A percentile compares a stretch with the other conserved stretches of the same genome.
These are phyloP conservation scores for Aspergillus brasiliensis DNA, from an alignment of 2,329 filamentous ascomycete genomes.

Conservation along the genomic window DNA sequence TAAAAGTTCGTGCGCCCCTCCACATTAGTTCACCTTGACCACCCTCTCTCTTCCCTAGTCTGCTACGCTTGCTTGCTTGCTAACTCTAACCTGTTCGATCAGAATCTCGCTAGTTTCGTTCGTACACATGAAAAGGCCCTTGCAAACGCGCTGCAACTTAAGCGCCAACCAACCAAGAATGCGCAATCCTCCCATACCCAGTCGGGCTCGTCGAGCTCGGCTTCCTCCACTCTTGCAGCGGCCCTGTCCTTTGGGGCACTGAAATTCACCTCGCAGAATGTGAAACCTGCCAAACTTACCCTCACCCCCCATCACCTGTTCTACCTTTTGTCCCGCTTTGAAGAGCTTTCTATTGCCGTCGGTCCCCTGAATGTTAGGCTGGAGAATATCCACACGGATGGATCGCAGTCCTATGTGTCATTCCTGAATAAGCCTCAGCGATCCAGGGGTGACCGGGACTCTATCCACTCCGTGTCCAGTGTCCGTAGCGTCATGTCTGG, in stretches of 20 bases:
- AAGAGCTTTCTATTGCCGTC: slow-evolving; percentile 85
- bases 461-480: slow-evolving; percentile 93
- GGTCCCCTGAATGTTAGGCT: slow-evolving; percentile 95
- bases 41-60: neutral
- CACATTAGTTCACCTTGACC: neutral
- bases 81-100: slow-evolving; percentile 19
- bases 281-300: slow-evolving; percentile 88
- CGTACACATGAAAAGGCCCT: slow-evolving; percentile 96
- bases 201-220: slow-evolving; percentile 64
- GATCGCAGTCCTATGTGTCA: slow-evolving; percentile 86
- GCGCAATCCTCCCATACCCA: slow-evolving; percentile 55
- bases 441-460: slow-evolving; percentile 82
- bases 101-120: slow-evolving; percentile 96
- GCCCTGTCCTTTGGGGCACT: slow-evolving; percentile 85
- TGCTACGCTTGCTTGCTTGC: neutral
- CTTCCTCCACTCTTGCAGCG: slow-evolving; percentile 72
- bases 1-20: slow-evolving; percentile 41
- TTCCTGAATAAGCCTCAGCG: slow-evolving; percentile 85
- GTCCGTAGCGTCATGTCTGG: slow-evolving; percentile 96
- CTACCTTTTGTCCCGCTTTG: slow-evolving; percentile 92
- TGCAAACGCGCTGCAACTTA: slow-evolving; percentile 89
- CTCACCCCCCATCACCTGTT: slow-evolving; percentile 96
- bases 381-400: slow-evolving; percentile 89
- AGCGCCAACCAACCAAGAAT: slow-evolving; percentile 70
- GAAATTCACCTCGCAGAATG: slow-evolving; percentile 78